Base-by-base conservation (phyloP, 768 basidiomycete species). In the Phaffia australis region DNA sequence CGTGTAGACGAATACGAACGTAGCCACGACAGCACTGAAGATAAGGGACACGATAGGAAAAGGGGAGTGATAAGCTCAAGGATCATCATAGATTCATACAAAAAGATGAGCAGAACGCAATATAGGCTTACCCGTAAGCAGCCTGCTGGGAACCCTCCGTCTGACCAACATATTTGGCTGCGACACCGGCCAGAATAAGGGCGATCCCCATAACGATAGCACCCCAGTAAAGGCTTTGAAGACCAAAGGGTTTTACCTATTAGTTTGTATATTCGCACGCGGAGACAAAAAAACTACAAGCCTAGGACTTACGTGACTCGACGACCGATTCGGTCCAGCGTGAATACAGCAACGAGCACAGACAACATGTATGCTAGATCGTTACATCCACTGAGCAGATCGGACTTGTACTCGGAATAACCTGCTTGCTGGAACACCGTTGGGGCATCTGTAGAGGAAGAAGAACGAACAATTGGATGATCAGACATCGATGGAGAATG, bases 341-440 rank as follows among this genome's bases (percentile, higher is more conserved):
- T 70, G 63, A 71, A 69, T 3, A 72, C 71, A 5, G 68, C 68
- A 21, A 71, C 56, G 46, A 72, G 62, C 19, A 69, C 68, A 32
- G 63, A 61, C 30, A 72, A 57, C 32, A 63, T 62, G 64, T 73
- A 73, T 49, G 60, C 58, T 54, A 70, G 69, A 27, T 73, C 69
- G 69, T 71, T 73, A 35, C 71, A 42, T 21, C 71, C 72, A 23
- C 51, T 61, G 30, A 73, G 49, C 58, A 70, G 69, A 4, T 69
- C 63, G 1, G 69, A 63, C 58, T 73, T 73, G 54, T 71, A 54
- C 0, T 63, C 19, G 16, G 48, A 57, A 64, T 69, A 73, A 18
- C 70, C 70, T 7, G 72, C 70, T 35, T 65, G 69, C 15, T 56
- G 57, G 68, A 73, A 73, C 7, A 73, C 60, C 9, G 70, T 71